Conservation (phyloP, 768 basidiomycete genomes). For the Tulasnella sp. region DNA sequence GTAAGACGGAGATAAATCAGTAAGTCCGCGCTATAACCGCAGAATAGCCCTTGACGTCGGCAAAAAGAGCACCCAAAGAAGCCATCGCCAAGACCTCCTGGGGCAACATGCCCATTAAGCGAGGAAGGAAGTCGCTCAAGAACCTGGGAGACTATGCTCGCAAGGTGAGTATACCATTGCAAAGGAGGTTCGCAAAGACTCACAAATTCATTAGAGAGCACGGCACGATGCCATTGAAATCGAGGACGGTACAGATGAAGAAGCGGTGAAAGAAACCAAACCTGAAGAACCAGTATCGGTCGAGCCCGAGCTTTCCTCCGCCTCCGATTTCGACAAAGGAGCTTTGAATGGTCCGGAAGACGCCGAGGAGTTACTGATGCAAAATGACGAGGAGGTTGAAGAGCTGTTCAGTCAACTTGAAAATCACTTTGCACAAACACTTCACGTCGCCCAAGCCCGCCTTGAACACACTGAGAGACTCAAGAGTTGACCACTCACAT, state of each 20-base stretch:
- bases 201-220: not conserved
- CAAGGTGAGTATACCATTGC: not conserved
- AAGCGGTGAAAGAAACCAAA: not conserved
- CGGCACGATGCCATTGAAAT: not conserved
- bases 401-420: not conserved
- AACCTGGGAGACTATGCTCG: not conserved
- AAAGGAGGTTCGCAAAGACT: not conserved
- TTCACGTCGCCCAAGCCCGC: not conserved
- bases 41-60: not conserved
- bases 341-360: not conserved
- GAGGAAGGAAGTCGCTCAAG: not conserved
- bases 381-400: not conserved
- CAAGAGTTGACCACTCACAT: not conserved
- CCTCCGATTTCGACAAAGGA: not conserved
- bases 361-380: not conserved
- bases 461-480: not conserved
- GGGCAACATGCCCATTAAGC: not conserved
- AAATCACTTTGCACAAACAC: not conserved
- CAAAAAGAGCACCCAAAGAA: not conserved
- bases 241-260: not conserved
- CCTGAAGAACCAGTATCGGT: not conserved
- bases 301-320: not conserved
- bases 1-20: not conserved
- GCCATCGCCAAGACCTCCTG: not conserved
- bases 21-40: not conserved